Evolutionary conservation across 2,329 filamentous ascomycete genomes (phyloP).

Genomic region (Monilinia fructicola): DNA sequence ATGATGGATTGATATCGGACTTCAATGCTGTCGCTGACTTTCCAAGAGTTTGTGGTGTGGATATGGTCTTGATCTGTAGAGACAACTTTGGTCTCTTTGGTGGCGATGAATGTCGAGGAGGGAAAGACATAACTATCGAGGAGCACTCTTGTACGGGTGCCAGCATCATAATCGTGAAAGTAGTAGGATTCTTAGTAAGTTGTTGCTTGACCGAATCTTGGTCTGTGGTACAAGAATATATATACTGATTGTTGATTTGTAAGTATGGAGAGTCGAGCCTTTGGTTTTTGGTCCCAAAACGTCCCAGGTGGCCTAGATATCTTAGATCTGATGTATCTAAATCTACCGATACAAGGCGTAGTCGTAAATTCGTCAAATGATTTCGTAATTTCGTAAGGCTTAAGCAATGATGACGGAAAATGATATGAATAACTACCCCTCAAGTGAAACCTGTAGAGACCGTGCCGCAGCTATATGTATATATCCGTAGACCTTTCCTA

Average conservation of each 20-base stretch:
- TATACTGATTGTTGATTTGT: background rate
- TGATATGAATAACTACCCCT: background rate
- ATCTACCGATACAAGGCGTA: slow-evolving; percentile 5
- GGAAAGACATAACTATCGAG: slow-evolving; percentile 36
- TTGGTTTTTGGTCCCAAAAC: slow-evolving; percentile 23
- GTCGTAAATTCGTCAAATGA: slow-evolving; percentile 7
- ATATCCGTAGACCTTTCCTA: background rate
- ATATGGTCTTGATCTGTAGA: slow-evolving; percentile 53
- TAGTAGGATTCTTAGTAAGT: slow-evolving; percentile 18
- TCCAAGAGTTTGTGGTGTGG: slow-evolving; percentile 44
- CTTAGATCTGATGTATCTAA: slow-evolving; percentile 1
- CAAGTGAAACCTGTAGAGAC: slow-evolving; percentile 1
- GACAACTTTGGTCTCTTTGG: slow-evolving; percentile 53
- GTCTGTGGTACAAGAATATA: background rate
- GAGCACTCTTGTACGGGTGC: slow-evolving; percentile 32
- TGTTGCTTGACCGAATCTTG: background rate
- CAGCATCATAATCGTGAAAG: slow-evolving; percentile 35
- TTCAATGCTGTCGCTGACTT: slow-evolving; percentile 47
- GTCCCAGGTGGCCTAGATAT: slow-evolving; percentile 18
- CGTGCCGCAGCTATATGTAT: slow-evolving; percentile 20
- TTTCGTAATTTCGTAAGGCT: slow-evolving; percentile 19
- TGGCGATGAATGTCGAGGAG: slow-evolving; percentile 34
- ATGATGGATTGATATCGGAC: slow-evolving; percentile 53
- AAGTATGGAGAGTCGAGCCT: slow-evolving; percentile 5
- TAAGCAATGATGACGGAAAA: background rate